A percentile compares a stretch with the other conserved stretches of the same genome.
Evolutionary conservation across 2,329 filamentous ascomycete species (phyloP).

Genomic region (Eurotiales sp.): DNA sequence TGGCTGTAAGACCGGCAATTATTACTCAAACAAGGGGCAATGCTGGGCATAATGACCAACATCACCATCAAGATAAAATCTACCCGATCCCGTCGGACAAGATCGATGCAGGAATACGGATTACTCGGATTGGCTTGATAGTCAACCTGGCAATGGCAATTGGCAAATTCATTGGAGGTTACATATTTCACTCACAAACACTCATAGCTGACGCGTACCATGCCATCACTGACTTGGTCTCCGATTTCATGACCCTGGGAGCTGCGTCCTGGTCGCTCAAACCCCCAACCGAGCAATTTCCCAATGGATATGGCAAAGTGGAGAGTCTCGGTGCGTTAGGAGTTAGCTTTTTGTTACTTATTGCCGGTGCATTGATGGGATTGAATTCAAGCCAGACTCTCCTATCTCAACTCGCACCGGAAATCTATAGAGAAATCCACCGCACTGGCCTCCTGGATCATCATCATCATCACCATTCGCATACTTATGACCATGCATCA

Average conservation of each 20-base stretch:
- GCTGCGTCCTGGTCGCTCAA: slow-evolving; percentile 93
- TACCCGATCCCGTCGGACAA: slow-evolving; percentile 79
- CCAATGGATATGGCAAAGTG: slow-evolving; percentile 93
- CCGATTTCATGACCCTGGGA: slow-evolving; percentile 87
- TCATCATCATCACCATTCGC: slow-evolving; percentile 56
- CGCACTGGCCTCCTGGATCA: slow-evolving; percentile 47
- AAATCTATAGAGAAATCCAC: slow-evolving; percentile 52
- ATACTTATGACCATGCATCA: slow-evolving; percentile 51
- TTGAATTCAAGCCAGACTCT: slow-evolving; percentile 68
- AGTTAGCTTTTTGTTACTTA: slow-evolving; percentile 84
- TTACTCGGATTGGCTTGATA: slow-evolving; percentile 81
- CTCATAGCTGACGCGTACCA: slow-evolving; percentile 94
- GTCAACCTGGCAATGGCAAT: slow-evolving; percentile 94
- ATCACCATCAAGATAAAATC: slow-evolving; percentile 75
- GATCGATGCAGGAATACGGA: slow-evolving; percentile 88
- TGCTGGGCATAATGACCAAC: slow-evolving; percentile 52
- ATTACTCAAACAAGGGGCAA: slow-evolving; percentile 48
- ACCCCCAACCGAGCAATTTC: slow-evolving; percentile 77
- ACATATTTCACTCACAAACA: slow-evolving; percentile 89
- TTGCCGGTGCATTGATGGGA: slow-evolving; percentile 89
- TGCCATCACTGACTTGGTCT: slow-evolving; percentile 90
- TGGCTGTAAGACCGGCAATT: slow-evolving; percentile 19
- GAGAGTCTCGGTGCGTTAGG: slow-evolving; percentile 91
- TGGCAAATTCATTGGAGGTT: slow-evolving; percentile 87
- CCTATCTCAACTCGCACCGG: slow-evolving; percentile 69